These are phyloP conservation scores for Cyberlindnera meyerae DNA, from an alignment of 805 yeast genomes.

Conservation along the genomic window DNA sequence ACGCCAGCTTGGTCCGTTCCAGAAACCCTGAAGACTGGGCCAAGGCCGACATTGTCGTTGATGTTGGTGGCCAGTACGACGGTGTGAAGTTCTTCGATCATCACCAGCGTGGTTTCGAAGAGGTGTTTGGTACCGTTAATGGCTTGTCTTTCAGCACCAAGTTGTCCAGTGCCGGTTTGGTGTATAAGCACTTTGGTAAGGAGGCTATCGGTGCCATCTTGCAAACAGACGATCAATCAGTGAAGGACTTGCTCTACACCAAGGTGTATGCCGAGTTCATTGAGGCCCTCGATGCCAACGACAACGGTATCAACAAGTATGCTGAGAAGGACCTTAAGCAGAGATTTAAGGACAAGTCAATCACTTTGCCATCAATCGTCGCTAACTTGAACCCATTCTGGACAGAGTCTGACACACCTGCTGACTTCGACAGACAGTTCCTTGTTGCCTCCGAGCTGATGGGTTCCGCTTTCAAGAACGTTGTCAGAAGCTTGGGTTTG, in stretches of 20 bases:
- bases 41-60: conserved; percentile 85
- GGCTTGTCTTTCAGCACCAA: conserved; percentile 57
- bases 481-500: conserved; percentile 66
- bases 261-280: conserved; percentile 83
- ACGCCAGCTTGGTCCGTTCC: conserved; percentile 73
- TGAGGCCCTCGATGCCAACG: conserved; percentile 93
- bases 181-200: conserved; percentile 81
- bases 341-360: conserved; percentile 64
- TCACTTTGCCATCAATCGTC: conserved; percentile 74
- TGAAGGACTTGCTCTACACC: conserved; percentile 61
- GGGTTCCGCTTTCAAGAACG: conserved; percentile 72
- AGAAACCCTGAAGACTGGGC: conserved; percentile 83
- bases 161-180: conserved; percentile 88
- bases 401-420: conserved; percentile 65
- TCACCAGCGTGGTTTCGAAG: conserved; percentile 88
- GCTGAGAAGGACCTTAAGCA: conserved; percentile 46
- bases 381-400: conserved; percentile 81
- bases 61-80: conserved; percentile 90
- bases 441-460: conserved; percentile 69
- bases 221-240: conserved; percentile 33
- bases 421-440: conserved; percentile 62
- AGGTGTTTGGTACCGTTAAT: conserved; percentile 48
- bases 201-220: conserved; percentile 55
- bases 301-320: conserved; percentile 82
- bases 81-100: conserved; percentile 86